Percentiles rank a stretch among this genome's conserved stretches.
Conservation (phyloP, 768 basidiomycete species). For the Russula earlei region DNA sequence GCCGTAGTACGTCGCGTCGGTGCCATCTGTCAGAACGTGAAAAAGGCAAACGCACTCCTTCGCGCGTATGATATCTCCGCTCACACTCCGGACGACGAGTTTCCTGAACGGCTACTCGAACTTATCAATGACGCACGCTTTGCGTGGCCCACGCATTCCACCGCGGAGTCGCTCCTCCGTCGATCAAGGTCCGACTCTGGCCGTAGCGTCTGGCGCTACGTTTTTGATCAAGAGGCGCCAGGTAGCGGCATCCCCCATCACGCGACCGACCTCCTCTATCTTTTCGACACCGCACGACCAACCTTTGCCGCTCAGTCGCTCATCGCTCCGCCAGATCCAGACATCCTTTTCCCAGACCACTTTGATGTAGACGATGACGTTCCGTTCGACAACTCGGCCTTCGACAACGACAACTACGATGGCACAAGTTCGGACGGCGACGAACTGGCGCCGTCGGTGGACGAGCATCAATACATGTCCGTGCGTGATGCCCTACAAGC, state of each 20-base stretch:
- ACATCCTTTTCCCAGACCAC: conserved; percentile 25
- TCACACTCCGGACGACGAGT: conserved; percentile 54
- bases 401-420: conserved; percentile 21
- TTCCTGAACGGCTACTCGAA: conserved; percentile 59
- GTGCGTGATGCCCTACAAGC: conserved; percentile 66
- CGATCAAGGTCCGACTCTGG: conserved; percentile 17
- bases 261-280: conserved; percentile 62
- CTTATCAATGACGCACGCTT: conserved; percentile 66
- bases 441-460: conserved; percentile 52
- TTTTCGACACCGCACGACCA: conserved; percentile 67
- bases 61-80: conserved; percentile 63
- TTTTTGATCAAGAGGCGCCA: conserved; percentile 76
- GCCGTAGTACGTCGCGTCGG: conserved; percentile 59
- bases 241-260: conserved; percentile 56
- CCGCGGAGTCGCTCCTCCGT: conserved; percentile 30
- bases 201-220: conserved; percentile 65
- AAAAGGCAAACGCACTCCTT: conserved; percentile 49
- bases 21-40: conserved; percentile 63
- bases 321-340: conserved; percentile 23
- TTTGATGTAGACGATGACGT: conserved; percentile 28
- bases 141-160: conserved; percentile 68
- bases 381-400: conserved; percentile 26
- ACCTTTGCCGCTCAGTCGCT: conserved; percentile 22
- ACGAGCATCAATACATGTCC: conserved; percentile 55
- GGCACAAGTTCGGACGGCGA: conserved; percentile 31